Evolutionary conservation across 108 stramenopile species (phyloP), one percentile per base, ranked within the genome.

Genomic region (Hondaea fermentalgiana): DNA sequence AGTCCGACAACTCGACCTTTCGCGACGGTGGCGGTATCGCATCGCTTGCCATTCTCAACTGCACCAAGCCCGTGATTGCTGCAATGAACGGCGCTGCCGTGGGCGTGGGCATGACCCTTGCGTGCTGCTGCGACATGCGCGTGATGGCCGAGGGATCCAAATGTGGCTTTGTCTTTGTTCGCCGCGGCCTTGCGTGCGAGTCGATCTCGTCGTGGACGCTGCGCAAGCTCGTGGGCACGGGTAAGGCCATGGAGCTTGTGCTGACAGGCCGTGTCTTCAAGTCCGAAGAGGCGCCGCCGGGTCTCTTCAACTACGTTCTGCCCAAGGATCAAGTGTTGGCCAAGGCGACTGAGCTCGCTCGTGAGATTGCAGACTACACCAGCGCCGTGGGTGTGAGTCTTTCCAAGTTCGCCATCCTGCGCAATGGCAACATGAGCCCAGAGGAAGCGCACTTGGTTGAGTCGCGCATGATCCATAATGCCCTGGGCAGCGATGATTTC

Each of bases 121-220:
- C 76, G 76, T 53, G 76, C 76, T 47, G 49, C 49, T 83, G 76
- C 51, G 76, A 83, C 51, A 53, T 83, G 76, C 76, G 76, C 1
- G 76, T 83, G 10, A 53, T 53, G 51, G 76, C 76, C 0, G 17
- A 21, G 10, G 76, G 23, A 6, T 83, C 76, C 1, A 83, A 83
- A 45, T 47, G 45, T 23, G 76, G 76, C 10, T 83, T 83, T 35
- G 76, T 83, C n/a, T 83, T 83, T 83, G 76, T 53, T 6, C 76
- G 76, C 76, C 76, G 76, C 51, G 76, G 76, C 51, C 12, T 83
- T 47, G 76, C 76, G n/a, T 83, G 76, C 76, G 76, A 83, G 76
- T 53, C 76, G 45, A 83, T 83, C 51, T 83, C 76, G 14, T 53
- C 49, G 23, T 83, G 76, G 76, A 47, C 51, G 49, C 51, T 83